phyloP scores from a whole-genome alignment of 371 early-diverging fungal genomes.

The Mortierella sp. region DNA sequence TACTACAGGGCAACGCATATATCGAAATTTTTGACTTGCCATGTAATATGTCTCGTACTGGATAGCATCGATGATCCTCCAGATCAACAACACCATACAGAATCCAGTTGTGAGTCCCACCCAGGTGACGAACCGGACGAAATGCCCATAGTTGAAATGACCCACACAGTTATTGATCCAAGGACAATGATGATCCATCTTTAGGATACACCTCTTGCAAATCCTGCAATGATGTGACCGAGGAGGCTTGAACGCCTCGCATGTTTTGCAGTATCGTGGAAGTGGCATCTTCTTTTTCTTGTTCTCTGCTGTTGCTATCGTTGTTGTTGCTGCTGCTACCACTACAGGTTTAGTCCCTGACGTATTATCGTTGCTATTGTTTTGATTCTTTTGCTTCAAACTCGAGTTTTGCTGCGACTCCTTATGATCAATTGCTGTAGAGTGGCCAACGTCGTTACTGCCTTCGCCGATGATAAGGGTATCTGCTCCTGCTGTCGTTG shows the following conservation, averaged over 20 bases:
- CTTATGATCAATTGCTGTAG: slow-evolving; percentile 18
- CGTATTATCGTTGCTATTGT: neutral
- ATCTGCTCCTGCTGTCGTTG: neutral
- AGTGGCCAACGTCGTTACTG: slow-evolving; percentile 6
- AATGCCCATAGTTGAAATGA: slow-evolving; percentile 88
- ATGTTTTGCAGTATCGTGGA: slow-evolving; percentile 84
- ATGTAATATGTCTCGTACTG: slow-evolving; percentile 61
- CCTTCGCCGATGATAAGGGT: neutral
- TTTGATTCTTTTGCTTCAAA: slow-evolving; percentile 7
- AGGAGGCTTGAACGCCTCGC: slow-evolving; percentile 84
- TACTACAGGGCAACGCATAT: too few species aligned
- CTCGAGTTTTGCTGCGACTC: neutral
- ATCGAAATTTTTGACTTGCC: slow-evolving; percentile 27
- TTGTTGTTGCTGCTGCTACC: neutral
- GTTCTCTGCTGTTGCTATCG: neutral
- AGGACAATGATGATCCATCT: slow-evolving; percentile 97
- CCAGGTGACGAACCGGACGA: slow-evolving; percentile 87
- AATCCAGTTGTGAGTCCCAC: slow-evolving; percentile 72
- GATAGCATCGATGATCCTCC: slow-evolving; percentile 63
- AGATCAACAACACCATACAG: slow-evolving; percentile 58
- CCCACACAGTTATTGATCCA: slow-evolving; percentile 99
- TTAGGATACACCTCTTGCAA: slow-evolving; percentile 86
- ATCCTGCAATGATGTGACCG: slow-evolving; percentile 86
- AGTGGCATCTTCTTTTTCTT: slow-evolving; percentile 32
- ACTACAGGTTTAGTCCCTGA: neutral